Evolutionary conservation across 129 eudicot genomes (phyloP).

Genomic region (Flaveria ramosissima): DNA sequence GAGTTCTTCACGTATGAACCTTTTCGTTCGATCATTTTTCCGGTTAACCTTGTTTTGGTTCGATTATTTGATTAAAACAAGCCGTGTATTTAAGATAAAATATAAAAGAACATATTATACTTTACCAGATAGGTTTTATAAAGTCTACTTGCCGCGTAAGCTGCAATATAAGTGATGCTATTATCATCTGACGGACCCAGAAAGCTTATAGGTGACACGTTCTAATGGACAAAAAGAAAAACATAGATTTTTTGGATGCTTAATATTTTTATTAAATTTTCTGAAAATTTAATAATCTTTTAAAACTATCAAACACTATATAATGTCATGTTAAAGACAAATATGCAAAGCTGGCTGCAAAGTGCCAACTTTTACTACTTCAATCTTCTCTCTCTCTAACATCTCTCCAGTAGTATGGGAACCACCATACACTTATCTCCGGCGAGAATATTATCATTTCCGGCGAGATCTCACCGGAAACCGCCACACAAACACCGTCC

Average conservation of each 20-base stretch:
- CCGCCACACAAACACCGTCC: constrained; percentile 21
- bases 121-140: too few relatives aligned
- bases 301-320: neutral
- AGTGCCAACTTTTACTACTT: neutral
- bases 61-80: neutral
- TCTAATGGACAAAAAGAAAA: too few relatives aligned
- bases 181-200: too few relatives aligned
- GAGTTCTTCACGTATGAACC: constrained; percentile 5
- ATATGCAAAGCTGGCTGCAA: constrained; percentile 9
- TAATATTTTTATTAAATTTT: too few relatives aligned
- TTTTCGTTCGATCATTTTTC: neutral
- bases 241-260: too few relatives aligned
- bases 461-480: constrained; percentile 25
- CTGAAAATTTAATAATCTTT: neutral
- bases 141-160: too few relatives aligned
- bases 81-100: neutral
- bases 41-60: neutral
- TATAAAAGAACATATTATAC: too few relatives aligned
- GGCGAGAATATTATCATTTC: constrained; percentile 16
- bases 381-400: constrained; percentile 9
- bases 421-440: constrained; percentile 29
- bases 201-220: too few relatives aligned
- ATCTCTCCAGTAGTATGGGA: constrained; percentile 37
- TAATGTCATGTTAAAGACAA: constrained; percentile 3
- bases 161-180: too few relatives aligned